Evolutionary conservation across 805 yeast genomes (phyloP).

Genomic region (Cyberlindnera xylosilytica): DNA sequence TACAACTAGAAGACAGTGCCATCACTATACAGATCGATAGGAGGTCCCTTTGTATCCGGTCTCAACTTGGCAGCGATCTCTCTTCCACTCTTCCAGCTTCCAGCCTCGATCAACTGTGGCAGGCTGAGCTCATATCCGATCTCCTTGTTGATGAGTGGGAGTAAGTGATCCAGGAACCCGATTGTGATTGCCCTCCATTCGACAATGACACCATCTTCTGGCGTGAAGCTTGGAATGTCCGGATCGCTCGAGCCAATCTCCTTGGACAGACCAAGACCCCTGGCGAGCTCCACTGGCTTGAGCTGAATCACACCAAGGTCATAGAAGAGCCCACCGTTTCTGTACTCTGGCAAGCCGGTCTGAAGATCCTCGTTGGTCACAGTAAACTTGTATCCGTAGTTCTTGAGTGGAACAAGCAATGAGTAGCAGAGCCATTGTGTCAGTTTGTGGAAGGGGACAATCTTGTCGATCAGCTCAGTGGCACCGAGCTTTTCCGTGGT

Average conservation of each 20-base stretch:
- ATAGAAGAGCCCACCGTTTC: conserved; percentile 63
- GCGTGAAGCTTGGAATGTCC: conserved; percentile 46
- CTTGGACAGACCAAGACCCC: conserved; percentile 37
- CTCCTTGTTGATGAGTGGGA: conserved; percentile 48
- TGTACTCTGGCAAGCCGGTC: conserved; percentile 85
- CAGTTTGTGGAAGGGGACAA: conserved; percentile 62
- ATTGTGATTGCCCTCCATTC: conserved; percentile 68
- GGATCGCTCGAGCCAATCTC: conserved; percentile 27
- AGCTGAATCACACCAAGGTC: conserved; percentile 51
- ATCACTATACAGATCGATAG: conserved; percentile 58
- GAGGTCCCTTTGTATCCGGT: conserved; percentile 54
- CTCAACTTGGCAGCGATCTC: conserved; percentile 52
- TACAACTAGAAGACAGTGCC: conserved; percentile 58
- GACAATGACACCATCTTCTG: conserved; percentile 57
- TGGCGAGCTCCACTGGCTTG: conserved; percentile 37
- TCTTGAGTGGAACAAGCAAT: conserved; percentile 47
- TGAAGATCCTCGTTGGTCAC: conserved; percentile 70
- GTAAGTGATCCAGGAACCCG: conserved; percentile 50
- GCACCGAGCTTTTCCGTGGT: conserved; percentile 28
- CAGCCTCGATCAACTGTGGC: conserved; percentile 66
- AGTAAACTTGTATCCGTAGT: conserved; percentile 52
- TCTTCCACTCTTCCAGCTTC: conserved; percentile 66
- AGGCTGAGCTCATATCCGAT: conserved; percentile 39
- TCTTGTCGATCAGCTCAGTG: conserved; percentile 30
- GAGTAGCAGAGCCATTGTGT: conserved; percentile 70